Evolutionary conservation across 495 filamentous ascomycete genomes (phyloP).

Genomic region (Talaromyces trachyspermus): DNA sequence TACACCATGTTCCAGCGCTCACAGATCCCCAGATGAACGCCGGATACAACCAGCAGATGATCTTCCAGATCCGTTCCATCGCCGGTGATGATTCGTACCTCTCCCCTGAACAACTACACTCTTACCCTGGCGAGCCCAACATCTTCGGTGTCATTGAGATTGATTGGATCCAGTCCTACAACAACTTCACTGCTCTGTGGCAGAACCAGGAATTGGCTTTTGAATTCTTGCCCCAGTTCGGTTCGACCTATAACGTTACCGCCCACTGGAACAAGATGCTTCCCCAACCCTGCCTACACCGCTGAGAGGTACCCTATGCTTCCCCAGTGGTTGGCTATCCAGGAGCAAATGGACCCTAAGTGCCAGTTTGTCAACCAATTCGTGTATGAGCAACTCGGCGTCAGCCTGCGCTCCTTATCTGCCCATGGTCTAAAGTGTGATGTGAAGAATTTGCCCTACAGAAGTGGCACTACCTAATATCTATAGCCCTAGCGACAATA

Average conservation of each 20-base stretch:
- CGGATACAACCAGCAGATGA: slow-evolving; percentile 8
- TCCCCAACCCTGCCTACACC: slow-evolving; percentile 13
- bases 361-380: slow-evolving; percentile 20
- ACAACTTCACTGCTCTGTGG: slow-evolving; percentile 14
- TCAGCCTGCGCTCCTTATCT: slow-evolving; percentile 10
- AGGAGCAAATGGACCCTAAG: slow-evolving; percentile 17
- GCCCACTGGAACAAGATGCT: slow-evolving; percentile 21
- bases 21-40: slow-evolving; percentile 14
- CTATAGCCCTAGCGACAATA: too few relatives aligned
- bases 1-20: slow-evolving; percentile 11
- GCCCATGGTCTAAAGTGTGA: too few relatives aligned
- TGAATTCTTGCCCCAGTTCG: slow-evolving; percentile 14
- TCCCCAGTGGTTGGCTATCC: slow-evolving; percentile 13
- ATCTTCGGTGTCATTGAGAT: slow-evolving; percentile 15
- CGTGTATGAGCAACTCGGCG: slow-evolving; percentile 13
- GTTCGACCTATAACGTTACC: slow-evolving; percentile 15
- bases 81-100: slow-evolving; percentile 15
- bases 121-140: slow-evolving; percentile 9
- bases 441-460: too few relatives aligned
- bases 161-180: slow-evolving; percentile 15
- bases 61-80: slow-evolving; percentile 10
- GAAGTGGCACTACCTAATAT: too few relatives aligned
- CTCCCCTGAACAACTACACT: slow-evolving; percentile 17
- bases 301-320: slow-evolving; percentile 14
- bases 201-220: slow-evolving; percentile 12